Conservation (phyloP, 1,139 yeast species). For the Pichia sp. region DNA sequence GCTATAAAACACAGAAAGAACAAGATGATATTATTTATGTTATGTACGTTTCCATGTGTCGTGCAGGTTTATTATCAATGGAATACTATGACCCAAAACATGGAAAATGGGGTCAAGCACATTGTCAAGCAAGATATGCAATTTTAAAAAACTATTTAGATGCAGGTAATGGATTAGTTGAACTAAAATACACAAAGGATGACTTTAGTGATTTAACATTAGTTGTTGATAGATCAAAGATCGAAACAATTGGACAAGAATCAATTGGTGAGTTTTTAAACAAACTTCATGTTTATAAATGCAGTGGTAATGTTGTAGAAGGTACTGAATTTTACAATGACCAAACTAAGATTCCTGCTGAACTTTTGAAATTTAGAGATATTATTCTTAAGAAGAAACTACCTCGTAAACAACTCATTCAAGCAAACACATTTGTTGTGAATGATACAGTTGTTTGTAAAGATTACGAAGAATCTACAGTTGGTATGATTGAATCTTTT, state of each 20-base stretch:
- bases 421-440: slow-evolving; percentile 58
- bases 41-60: slow-evolving; percentile 73
- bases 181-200: slow-evolving; percentile 42
- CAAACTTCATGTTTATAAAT: slow-evolving; percentile 70
- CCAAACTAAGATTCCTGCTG: slow-evolving; percentile 60
- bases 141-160: slow-evolving; percentile 68
- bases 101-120: slow-evolving; percentile 91
- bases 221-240: slow-evolving; percentile 52
- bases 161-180: slow-evolving; percentile 57
- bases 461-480: slow-evolving; percentile 70
- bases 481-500: slow-evolving; percentile 74
- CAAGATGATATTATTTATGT: slow-evolving; percentile 60
- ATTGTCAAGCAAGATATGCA: slow-evolving; percentile 87
- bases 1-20: slow-evolving; percentile 47
- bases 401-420: slow-evolving; percentile 80
- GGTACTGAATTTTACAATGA: slow-evolving; percentile 60
- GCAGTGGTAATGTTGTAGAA: slow-evolving; percentile 60
- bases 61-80: slow-evolving; percentile 77
- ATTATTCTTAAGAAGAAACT: slow-evolving; percentile 62
- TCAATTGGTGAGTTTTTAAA: slow-evolving; percentile 67
- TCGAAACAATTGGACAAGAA: slow-evolving; percentile 60
- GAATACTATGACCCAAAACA: slow-evolving; percentile 83
- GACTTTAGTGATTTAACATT: slow-evolving; percentile 54
- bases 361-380: slow-evolving; percentile 59
- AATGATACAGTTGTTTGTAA: slow-evolving; percentile 45